A percentile compares a stretch with the other conserved stretches of the same genome.
Conservation (phyloP, 2,329 filamentous ascomycete species). For the Clarireedia hainanense region DNA sequence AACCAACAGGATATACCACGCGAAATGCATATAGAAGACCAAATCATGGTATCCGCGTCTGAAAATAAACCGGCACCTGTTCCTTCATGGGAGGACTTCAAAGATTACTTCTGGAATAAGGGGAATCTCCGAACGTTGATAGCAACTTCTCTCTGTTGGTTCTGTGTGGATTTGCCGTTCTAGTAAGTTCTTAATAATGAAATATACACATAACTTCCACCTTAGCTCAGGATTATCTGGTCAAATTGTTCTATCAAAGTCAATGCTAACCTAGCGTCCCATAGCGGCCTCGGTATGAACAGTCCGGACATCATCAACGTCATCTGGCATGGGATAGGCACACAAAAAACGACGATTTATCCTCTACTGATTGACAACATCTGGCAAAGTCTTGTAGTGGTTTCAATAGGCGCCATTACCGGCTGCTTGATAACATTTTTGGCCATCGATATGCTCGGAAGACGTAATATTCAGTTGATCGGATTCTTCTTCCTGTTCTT, state of each 20-base stretch:
- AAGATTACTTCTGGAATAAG: constrained; percentile 31
- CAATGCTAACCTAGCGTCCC: too few relatives aligned
- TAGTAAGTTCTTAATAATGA: not conserved
- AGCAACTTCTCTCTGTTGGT: constrained; percentile 45
- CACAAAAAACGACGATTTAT: constrained; percentile 9
- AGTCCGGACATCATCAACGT: constrained; percentile 13
- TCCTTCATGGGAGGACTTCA: constrained; percentile 20
- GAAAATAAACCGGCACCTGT: constrained; percentile 11
- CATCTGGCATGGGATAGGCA: constrained; percentile 16
- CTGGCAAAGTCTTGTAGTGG: constrained; percentile 17
- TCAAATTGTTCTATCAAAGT: too few relatives aligned
- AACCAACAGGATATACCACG: not conserved
- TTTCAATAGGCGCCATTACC: constrained; percentile 15
- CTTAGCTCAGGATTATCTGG: too few relatives aligned
- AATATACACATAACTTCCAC: too few relatives aligned
- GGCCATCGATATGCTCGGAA: constrained; percentile 17
- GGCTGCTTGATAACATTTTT: constrained; percentile 16
- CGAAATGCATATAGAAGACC: not conserved
- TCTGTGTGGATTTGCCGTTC: constrained; percentile 9
- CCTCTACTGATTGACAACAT: constrained; percentile 11
- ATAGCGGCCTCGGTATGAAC: constrained; percentile 58
- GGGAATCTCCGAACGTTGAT: constrained; percentile 48
- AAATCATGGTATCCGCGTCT: constrained; percentile 33
- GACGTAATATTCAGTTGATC: constrained; percentile 19
- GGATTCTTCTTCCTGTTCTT: constrained; percentile 21